Evolutionary conservation across 208 protist genomes (phyloP).

Genomic region (Trypanosoma avium): DNA sequence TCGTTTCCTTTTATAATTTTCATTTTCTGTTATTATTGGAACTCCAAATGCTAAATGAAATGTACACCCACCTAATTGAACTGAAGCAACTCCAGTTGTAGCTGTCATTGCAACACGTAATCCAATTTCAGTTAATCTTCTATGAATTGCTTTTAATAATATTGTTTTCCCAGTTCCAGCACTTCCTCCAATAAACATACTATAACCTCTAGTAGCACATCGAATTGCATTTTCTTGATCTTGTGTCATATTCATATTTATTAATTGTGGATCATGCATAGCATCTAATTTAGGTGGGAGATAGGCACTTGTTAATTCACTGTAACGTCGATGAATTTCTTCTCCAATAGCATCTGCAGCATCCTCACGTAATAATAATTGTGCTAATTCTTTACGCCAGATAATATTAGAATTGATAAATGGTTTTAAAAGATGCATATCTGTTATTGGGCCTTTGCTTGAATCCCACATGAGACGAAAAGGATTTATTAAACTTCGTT

Average conservation of each 20-base stretch:
- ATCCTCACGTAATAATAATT: conserved; percentile 53
- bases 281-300: conserved; percentile 80
- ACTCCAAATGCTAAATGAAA: conserved; percentile 87
- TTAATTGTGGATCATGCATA: conserved; percentile 43
- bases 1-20: neutral
- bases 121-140: conserved; percentile 47
- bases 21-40: conserved; percentile 34
- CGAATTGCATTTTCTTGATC: conserved; percentile 73
- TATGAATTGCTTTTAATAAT: conserved; percentile 79
- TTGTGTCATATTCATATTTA: conserved; percentile 45
- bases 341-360: conserved; percentile 41
- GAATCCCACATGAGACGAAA: conserved; percentile 68
- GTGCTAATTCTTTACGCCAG: conserved; percentile 50
- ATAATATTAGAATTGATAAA: conserved; percentile 23
- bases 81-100: conserved; percentile 85
- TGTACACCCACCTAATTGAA: conserved; percentile 91
- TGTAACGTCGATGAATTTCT: conserved; percentile 61
- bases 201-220: conserved; percentile 64
- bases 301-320: conserved; percentile 45
- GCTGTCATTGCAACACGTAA: conserved; percentile 89
- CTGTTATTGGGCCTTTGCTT: conserved; percentile 23
- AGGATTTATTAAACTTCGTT: conserved; percentile 41
- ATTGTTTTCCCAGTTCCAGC: conserved; percentile 92
- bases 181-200: conserved; percentile 83
- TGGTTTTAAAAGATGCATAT: conserved; percentile 19